Conservation (phyloP, 495 filamentous ascomycete species). For the Aspergillus incahuasiensis region DNA sequence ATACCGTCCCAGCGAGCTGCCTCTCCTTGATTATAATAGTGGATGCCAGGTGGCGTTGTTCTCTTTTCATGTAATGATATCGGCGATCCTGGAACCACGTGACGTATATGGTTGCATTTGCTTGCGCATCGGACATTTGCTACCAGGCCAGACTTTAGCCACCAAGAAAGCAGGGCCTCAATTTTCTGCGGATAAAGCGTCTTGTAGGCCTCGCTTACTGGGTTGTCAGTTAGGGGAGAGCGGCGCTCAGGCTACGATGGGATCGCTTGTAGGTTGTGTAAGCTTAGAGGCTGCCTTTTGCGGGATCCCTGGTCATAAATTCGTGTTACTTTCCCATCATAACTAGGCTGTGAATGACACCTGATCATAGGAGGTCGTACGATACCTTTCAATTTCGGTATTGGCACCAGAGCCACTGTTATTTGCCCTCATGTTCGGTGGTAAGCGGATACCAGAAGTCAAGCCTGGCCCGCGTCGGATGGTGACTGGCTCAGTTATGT, state of each 20-base stretch:
- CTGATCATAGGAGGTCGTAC: neutral
- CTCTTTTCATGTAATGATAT: constrained; percentile 8
- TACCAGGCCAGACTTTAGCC: neutral
- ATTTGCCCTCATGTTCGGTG: constrained; percentile 37
- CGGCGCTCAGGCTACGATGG: neutral
- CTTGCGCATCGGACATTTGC: neutral
- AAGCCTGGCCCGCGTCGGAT: constrained; percentile 16
- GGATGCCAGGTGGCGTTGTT: neutral
- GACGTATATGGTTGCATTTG: constrained; percentile 15
- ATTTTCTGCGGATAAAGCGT: neutral
- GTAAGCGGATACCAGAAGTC: constrained; percentile 36
- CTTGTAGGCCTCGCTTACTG: neutral
- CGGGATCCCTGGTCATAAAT: constrained; percentile 7
- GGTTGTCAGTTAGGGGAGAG: neutral
- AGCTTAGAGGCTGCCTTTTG: constrained; percentile 33
- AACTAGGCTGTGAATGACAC: neutral
- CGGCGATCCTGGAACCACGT: constrained; percentile 14
- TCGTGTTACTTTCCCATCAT: neutral
- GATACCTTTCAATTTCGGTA: neutral
- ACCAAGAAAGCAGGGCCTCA: neutral
- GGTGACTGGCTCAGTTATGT: constrained; percentile 44
- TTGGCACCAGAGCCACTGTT: constrained; percentile 8
- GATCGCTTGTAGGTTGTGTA: neutral
- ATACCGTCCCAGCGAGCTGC: neutral
- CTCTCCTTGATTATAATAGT: neutral